Conservation (phyloP, 169 alveolate species). For the Perkinsus olseni region DNA sequence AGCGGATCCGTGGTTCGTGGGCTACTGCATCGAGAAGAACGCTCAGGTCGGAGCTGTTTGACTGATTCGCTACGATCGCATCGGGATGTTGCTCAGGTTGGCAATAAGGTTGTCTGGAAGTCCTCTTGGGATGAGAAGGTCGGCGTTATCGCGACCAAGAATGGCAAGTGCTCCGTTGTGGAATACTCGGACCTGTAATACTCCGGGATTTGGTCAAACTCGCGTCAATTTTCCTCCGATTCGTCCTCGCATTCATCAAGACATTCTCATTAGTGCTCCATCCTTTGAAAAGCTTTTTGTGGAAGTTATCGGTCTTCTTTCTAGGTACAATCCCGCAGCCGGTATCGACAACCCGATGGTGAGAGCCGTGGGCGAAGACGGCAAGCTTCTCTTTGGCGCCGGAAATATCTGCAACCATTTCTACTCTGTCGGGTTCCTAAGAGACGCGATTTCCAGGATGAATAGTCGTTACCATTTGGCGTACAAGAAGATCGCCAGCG, state of each 20-base stretch:
- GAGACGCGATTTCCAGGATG: not conserved
- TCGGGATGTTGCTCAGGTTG: no score
- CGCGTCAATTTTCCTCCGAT: not conserved
- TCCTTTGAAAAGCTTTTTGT: not conserved
- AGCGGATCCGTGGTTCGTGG: conserved; percentile 59
- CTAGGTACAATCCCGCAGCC: not conserved
- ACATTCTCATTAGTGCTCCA: no score
- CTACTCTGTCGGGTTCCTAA: conserved; percentile 4
- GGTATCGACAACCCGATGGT: conserved; percentile 27
- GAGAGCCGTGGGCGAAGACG: conserved; percentile 15
- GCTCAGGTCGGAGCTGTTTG: no score
- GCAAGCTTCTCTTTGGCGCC: conserved; percentile 25
- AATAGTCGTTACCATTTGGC: conserved; percentile 41
- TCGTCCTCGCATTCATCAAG: no score
- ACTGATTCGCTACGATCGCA: no score
- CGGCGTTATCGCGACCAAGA: conserved; percentile 36
- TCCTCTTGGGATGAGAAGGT: conserved; percentile 23
- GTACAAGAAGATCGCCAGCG: conserved; percentile 33
- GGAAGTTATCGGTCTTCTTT: not conserved
- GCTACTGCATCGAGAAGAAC: conserved; percentile 26
- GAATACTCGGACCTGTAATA: conserved; percentile 43
- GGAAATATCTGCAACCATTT: conserved; percentile 44
- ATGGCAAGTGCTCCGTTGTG: conserved; percentile 33
- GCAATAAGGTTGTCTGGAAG: conserved; percentile 32
- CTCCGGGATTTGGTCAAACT: not conserved